phyloP scores from a whole-genome alignment of 352 stramenopile species.

The Phytophthora cactorum region DNA sequence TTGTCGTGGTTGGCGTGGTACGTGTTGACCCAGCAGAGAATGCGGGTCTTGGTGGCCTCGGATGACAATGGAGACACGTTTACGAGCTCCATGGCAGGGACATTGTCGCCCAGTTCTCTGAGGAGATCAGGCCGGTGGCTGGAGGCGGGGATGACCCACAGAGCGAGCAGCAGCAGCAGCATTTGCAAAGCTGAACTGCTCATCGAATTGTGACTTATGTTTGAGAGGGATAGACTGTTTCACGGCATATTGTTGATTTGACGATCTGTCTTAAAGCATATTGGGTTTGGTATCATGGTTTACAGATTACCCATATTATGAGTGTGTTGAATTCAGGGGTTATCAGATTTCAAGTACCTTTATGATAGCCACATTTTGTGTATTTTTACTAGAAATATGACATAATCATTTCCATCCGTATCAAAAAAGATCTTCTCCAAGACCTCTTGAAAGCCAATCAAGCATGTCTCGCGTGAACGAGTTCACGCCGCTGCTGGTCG shows the following conservation, averaged over 20 bases:
- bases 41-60: constrained; percentile 51
- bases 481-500: constrained; percentile 39
- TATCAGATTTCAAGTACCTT: background rate
- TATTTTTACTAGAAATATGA: background rate
- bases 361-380: background rate
- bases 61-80: constrained; percentile 57
- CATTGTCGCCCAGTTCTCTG: constrained; percentile 58
- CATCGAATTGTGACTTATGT: constrained; percentile 14
- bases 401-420: background rate
- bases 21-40: constrained; percentile 90
- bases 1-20: constrained; percentile 78
- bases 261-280: background rate
- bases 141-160: constrained; percentile 1
- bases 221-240: constrained; percentile 1
- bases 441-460: background rate
- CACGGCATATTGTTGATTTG: background rate
- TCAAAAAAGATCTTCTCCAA: background rate
- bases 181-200: constrained; percentile 3
- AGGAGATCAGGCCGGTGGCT: constrained; percentile 32
- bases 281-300: background rate
- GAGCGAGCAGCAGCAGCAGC: constrained; percentile 16
- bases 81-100: constrained; percentile 77
- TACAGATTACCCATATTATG: too few relatives aligned
- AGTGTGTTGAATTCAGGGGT: background rate
- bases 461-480: constrained; percentile 21